phyloP scores from a whole-genome alignment of 2,329 filamentous ascomycete species.

The Aureobasidium sp. region DNA sequence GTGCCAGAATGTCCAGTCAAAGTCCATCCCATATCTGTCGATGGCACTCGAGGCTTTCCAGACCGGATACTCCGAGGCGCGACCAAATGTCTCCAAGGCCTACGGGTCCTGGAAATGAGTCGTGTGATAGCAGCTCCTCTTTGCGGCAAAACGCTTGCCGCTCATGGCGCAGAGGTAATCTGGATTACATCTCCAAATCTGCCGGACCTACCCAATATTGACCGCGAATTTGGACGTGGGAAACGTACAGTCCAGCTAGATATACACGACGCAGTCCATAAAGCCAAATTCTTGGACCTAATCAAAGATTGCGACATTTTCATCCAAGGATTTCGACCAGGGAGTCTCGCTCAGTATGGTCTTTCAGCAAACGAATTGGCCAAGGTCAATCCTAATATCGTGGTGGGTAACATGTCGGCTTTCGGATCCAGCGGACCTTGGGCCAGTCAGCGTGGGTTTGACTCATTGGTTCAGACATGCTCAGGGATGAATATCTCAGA shows the following conservation, averaged over 20 bases:
- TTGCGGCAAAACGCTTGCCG: slow-evolving; percentile 25
- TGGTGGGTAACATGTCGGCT: background rate
- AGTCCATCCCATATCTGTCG: background rate
- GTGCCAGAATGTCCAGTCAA: background rate
- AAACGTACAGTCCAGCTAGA: slow-evolving; percentile 31
- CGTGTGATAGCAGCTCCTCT: slow-evolving; percentile 27
- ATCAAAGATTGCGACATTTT: slow-evolving; percentile 37
- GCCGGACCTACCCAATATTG: slow-evolving; percentile 22
- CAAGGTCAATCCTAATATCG: background rate
- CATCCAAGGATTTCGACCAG: slow-evolving; percentile 8
- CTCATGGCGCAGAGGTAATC: slow-evolving; percentile 27
- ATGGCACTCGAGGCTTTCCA: background rate
- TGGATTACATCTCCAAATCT: slow-evolving; percentile 26
- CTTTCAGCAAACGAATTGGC: background rate
- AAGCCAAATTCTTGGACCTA: slow-evolving; percentile 25
- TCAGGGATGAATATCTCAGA: background rate
- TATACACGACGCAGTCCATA: slow-evolving; percentile 24
- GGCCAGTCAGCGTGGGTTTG: background rate
- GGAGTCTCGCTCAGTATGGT: background rate
- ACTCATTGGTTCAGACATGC: background rate
- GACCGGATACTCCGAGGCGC: background rate
- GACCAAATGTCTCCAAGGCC: background rate
- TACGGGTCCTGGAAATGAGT: slow-evolving; percentile 19
- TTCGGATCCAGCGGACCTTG: background rate
- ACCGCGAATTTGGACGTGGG: slow-evolving; percentile 25